Conservation (phyloP, 2,329 filamentous ascomycete species). For the Colletotrichum melonis region DNA sequence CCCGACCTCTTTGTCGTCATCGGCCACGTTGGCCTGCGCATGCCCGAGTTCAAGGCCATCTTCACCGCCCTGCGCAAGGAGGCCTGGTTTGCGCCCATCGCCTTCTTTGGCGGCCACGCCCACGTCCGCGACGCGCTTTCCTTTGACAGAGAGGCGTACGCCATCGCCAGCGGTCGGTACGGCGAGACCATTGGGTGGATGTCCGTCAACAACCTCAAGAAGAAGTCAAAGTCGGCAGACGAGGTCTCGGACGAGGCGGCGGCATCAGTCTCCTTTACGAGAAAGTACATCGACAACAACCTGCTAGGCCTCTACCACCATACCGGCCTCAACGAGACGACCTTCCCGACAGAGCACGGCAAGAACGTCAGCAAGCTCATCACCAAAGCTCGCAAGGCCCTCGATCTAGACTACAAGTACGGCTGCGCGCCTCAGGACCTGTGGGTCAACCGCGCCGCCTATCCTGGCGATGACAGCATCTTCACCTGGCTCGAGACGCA, state of each 20-base stretch:
- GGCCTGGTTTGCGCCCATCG: slow-evolving; percentile 86
- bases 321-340: slow-evolving; percentile 75
- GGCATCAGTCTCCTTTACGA: slow-evolving; percentile 68
- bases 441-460: slow-evolving; percentile 85
- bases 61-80: slow-evolving; percentile 81
- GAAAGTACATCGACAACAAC: slow-evolving; percentile 95
- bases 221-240: slow-evolving; percentile 43
- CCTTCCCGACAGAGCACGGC: slow-evolving; percentile 82
- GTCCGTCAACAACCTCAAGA: slow-evolving; percentile 77
- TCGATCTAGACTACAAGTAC: slow-evolving; percentile 78
- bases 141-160: slow-evolving; percentile 83
- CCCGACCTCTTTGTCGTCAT: slow-evolving; percentile 88
- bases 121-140: slow-evolving; percentile 87
- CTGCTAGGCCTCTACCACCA: slow-evolving; percentile 86
- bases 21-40: slow-evolving; percentile 86
- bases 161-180: slow-evolving; percentile 88
- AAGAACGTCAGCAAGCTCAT: slow-evolving; percentile 79
- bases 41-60: slow-evolving; percentile 81
- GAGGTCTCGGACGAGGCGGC: slow-evolving; percentile 43
- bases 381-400: slow-evolving; percentile 71
- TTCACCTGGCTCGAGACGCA: slow-evolving; percentile 83
- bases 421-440: slow-evolving; percentile 86
- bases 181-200: slow-evolving; percentile 96
- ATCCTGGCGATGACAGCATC: slow-evolving; percentile 79
- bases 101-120: slow-evolving; percentile 90